A percentile compares a stretch with the other conserved stretches of the same genome.
Conservation (phyloP, 805 yeast genomes). For the Candida nitratophila region DNA sequence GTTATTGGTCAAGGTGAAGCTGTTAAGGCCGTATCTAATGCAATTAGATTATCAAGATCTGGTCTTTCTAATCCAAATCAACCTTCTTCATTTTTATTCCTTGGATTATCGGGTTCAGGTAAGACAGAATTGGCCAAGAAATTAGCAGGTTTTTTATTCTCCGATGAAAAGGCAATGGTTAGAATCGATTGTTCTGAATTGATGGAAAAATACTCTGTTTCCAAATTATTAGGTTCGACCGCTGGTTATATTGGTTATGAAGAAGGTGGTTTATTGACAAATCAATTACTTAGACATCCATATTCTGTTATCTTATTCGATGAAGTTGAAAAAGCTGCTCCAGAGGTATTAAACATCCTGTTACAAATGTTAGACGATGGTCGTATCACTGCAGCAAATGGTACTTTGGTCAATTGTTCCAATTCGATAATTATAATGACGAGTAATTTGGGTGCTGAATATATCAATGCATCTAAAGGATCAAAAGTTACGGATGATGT, state of each 20-base stretch:
- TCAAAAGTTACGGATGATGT: constrained; percentile 62
- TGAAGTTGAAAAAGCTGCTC: constrained; percentile 98
- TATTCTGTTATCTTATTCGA: constrained; percentile 95
- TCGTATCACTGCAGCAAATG: constrained; percentile 88
- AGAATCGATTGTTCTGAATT: constrained; percentile 97
- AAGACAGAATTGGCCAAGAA: constrained; percentile 97
- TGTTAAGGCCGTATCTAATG: constrained; percentile 92
- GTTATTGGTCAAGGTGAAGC: constrained; percentile 97
- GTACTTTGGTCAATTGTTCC: constrained; percentile 88
- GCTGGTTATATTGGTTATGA: constrained; percentile 97
- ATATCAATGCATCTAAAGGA: constrained; percentile 55
- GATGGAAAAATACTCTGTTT: constrained; percentile 91
- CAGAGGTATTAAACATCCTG: constrained; percentile 89
- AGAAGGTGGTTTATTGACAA: constrained; percentile 95
- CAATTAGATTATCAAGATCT: constrained; percentile 86
- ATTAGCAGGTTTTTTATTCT: constrained; percentile 90
- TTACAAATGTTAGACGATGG: constrained; percentile 95
- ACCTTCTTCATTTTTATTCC: constrained; percentile 90
- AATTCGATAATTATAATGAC: constrained; percentile 94
- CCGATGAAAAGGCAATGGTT: constrained; percentile 94
- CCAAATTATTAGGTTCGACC: constrained; percentile 93
- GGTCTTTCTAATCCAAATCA: constrained; percentile 95
- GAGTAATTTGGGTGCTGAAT: constrained; percentile 94
- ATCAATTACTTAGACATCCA: constrained; percentile 84
- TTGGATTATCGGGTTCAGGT: constrained; percentile 97